Conservation (phyloP, 441 rosid genomes). For the Gossypium schwendimanii region DNA sequence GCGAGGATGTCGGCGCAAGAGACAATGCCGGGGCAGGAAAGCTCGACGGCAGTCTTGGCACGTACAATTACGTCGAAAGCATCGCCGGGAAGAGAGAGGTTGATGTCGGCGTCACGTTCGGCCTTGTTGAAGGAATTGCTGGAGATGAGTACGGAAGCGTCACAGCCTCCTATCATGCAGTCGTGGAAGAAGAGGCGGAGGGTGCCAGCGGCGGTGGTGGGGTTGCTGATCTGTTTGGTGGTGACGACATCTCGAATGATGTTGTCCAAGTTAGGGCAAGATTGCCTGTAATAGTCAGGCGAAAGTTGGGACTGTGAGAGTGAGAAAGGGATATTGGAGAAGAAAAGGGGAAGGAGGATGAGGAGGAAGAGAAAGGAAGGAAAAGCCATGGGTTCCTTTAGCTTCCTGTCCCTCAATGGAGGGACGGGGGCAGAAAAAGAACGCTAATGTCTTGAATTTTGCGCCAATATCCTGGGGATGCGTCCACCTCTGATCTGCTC, state of each 20-base stretch:
- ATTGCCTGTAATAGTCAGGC: slow-evolving; percentile 33
- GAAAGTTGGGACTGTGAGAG: slow-evolving; percentile 15
- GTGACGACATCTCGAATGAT: slow-evolving; percentile 29
- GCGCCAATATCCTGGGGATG: too few species aligned
- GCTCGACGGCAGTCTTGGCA: slow-evolving; percentile 43
- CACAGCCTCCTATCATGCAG: slow-evolving; percentile 54
- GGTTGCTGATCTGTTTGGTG: slow-evolving; percentile 27
- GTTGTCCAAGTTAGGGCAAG: slow-evolving; percentile 40
- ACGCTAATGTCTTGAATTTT: too few species aligned
- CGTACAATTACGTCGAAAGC: slow-evolving; percentile 38
- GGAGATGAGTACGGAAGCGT: slow-evolving; percentile 41
- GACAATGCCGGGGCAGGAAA: slow-evolving; percentile 40
- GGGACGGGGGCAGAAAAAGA: too few species aligned
- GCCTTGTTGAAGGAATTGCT: slow-evolving; percentile 47
- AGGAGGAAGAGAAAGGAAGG: not conserved
- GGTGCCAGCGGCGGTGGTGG: slow-evolving; percentile 52
- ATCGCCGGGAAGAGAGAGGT: slow-evolving; percentile 50
- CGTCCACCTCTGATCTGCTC: too few species aligned
- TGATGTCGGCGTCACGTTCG: slow-evolving; percentile 48
- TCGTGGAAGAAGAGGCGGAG: slow-evolving; percentile 54
- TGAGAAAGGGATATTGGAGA: too few species aligned
- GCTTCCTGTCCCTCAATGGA: too few species aligned
- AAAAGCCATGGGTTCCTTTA: not conserved
- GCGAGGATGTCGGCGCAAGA: slow-evolving; percentile 51
- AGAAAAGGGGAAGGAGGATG: slow-evolving; percentile 1